Evolutionary conservation across 1,139 yeast species (phyloP).

Genomic region (Nadsonia commutata): DNA sequence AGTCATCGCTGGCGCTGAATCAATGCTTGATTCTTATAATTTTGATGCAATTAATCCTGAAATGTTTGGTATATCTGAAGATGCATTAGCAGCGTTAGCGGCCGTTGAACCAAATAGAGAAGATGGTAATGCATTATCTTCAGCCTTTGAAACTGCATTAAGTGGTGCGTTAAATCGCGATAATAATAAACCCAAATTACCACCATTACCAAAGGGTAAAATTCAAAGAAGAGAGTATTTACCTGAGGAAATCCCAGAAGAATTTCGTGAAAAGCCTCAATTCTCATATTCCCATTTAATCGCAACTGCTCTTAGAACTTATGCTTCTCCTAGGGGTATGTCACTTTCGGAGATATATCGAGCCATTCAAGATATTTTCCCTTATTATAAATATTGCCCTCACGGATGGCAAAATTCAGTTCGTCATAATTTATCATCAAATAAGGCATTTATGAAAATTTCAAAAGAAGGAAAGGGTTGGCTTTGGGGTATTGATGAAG

Average conservation of each 20-base stretch:
- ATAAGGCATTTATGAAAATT: conserved; percentile 68
- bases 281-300: conserved; percentile 68
- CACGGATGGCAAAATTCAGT: conserved; percentile 97
- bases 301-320: conserved; percentile 58
- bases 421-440: conserved; percentile 72
- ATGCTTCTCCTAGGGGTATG: conserved; percentile 54
- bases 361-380: conserved; percentile 74
- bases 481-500: conserved; percentile 85
- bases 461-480: conserved; percentile 78
- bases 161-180: not conserved
- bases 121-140: conserved; percentile 1
- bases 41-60: conserved; percentile 1
- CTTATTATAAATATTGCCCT: conserved; percentile 83
- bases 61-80: not conserved
- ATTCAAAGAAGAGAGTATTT: conserved; percentile 18
- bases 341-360: conserved; percentile 76
- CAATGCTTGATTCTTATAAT: not conserved
- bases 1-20: not conserved
- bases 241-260: conserved; percentile 64
- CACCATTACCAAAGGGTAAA: not conserved
- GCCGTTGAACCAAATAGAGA: conserved; percentile 8
- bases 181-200: not conserved
- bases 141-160: conserved; percentile 2
- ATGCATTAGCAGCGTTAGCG: conserved; percentile 2
- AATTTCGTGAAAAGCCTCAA: conserved; percentile 70